Percentiles rank a stretch among this genome's conserved stretches.
Conservation (phyloP, 1,139 yeast species). For the Blastobotrys raffinosifermentans region DNA sequence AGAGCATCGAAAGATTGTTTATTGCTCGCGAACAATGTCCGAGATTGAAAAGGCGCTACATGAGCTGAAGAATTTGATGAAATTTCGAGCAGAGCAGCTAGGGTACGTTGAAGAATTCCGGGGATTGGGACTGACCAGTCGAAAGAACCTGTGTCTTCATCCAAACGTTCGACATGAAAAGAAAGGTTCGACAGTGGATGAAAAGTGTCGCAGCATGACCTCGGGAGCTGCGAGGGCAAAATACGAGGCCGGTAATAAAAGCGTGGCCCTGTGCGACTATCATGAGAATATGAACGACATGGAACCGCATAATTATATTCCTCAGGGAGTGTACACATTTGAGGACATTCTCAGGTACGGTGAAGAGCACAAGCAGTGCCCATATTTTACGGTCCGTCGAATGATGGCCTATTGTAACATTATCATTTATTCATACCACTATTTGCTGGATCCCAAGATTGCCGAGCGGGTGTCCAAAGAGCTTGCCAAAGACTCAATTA, state of each 20-base stretch:
- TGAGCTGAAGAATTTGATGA: constrained; percentile 88
- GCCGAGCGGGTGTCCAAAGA: constrained; percentile 93
- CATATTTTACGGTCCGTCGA: constrained; percentile 94
- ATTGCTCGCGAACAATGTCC: constrained; percentile 99
- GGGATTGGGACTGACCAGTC: constrained; percentile 87
- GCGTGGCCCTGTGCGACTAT: constrained; percentile 65
- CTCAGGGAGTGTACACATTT: constrained; percentile 91
- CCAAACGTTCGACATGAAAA: constrained; percentile 83
- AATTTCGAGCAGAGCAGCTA: constrained; percentile 69
- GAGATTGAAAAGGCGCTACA: constrained; percentile 96
- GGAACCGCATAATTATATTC: constrained; percentile 84
- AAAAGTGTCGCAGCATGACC: constrained; percentile 89
- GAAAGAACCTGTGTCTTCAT: constrained; percentile 89
- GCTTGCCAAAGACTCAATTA: constrained; percentile 84
- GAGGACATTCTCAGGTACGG: constrained; percentile 76
- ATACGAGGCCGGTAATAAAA: constrained; percentile 56
- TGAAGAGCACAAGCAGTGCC: constrained; percentile 75
- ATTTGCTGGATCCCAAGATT: constrained; percentile 91
- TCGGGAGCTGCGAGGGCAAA: constrained; percentile 78
- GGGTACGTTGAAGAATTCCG: constrained; percentile 80
- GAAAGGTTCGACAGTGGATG: constrained; percentile 93
- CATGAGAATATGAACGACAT: constrained; percentile 83
- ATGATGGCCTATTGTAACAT: constrained; percentile 96
- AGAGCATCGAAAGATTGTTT: constrained; percentile 87
- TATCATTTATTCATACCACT: constrained; percentile 93